Evolutionary conservation across 192 early-diverging fungal species (phyloP), one percentile per base, ranked within the genome.

Genomic region (Powellomyces hirtus): DNA sequence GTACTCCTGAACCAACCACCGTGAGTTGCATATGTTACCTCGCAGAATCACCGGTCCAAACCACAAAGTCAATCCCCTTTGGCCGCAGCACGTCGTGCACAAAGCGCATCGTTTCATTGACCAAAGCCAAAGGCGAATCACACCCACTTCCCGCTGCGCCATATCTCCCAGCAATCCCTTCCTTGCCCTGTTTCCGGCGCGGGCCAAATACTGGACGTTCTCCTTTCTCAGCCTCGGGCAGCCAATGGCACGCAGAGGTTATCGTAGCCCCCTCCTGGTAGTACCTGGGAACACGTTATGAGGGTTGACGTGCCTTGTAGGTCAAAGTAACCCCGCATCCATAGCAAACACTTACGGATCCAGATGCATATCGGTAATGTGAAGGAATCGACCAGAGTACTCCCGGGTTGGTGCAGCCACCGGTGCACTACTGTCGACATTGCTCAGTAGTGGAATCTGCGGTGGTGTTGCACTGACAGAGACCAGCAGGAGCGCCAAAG

Each of bases 41-140:
- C 16, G 77, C 77, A 31, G 62, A 69, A 35, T 78, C 77, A 37
- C 77, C 77, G 0, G 77, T 78, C 72, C 72, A 75, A 30, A 78
- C 31, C 5, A 78, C 70, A 55, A 78, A 72, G 6, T 75, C 64
- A 14, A 70, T 27, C 11, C 59, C 61, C 35, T 65, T 42, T 7
- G 6, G 22, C n/a, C 33, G 8, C 24, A 73, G 45, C 0, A 64
- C 44, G 8, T 66, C 62, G 22, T 29, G 18, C 20, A 76, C 31
- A 42, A 72, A 73, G 10, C 70, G 20, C 38, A 76, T 56, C 8
- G 77, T 75, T 50, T 71, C 66, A 26, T 78, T 72, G 14, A 75
- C 36, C 20, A 78, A 71, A 5, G 63, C 13, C 8, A 72, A 35
- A 11, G 77, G 77, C 33, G 77, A 68, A 36, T 78, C 77, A 53